These are phyloP conservation scores for Discostella stelligeroides DNA, from an alignment of 108 stramenopile species.

Conservation along the genomic window DNA sequence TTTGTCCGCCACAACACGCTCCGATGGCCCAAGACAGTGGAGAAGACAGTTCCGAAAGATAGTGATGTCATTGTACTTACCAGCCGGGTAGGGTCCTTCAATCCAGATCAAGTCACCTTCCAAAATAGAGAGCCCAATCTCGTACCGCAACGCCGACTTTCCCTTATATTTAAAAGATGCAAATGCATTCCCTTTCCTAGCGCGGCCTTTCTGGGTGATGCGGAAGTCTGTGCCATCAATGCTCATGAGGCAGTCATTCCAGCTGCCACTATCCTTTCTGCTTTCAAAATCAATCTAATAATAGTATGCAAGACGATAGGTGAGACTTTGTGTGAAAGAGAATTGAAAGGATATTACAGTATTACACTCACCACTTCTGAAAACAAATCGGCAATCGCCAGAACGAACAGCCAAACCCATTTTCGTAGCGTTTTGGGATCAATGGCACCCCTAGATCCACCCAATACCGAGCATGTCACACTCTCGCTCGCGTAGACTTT, in stretches of 20 bases:
- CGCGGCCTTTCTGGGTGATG: not conserved
- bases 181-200: not conserved
- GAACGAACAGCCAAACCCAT: not conserved
- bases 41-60: constrained; percentile 26
- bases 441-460: no score
- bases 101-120: constrained; percentile 40
- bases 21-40: constrained; percentile 14
- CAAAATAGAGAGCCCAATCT: constrained; percentile 33
- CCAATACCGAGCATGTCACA: not conserved
- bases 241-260: constrained; percentile 20
- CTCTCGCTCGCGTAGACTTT: not conserved
- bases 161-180: constrained; percentile 31
- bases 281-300: constrained; percentile 14
- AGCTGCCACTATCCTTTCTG: constrained; percentile 5
- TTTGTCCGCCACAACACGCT: constrained; percentile 37
- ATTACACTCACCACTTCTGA: not conserved
- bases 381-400: not conserved
- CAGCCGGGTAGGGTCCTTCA: constrained; percentile 44
- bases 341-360: no score
- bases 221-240: constrained; percentile 13
- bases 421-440: no score
- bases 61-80: constrained; percentile 23
- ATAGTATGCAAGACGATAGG: no score
- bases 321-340: no score
- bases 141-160: constrained; percentile 38